phyloP scores from a whole-genome alignment of 176 grass and related monocot species.

The Oryza glaberrima region DNA sequence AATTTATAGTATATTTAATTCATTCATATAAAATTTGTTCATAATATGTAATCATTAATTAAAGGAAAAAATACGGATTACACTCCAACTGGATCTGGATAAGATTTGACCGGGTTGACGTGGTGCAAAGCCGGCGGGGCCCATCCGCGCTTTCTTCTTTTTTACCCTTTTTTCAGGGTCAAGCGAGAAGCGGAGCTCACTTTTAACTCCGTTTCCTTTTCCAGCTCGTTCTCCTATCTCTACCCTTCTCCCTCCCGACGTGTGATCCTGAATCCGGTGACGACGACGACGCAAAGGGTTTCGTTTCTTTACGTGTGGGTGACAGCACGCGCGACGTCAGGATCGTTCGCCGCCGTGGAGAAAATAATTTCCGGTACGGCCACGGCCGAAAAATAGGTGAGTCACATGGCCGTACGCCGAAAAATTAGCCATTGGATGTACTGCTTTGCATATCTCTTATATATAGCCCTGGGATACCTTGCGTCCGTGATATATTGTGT shows the following conservation, averaged over 20 bases:
- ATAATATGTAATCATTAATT: no score
- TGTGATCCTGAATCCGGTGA: not conserved
- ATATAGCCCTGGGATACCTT: no score
- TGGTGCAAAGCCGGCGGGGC: not conserved
- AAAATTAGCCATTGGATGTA: no score
- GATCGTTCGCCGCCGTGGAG: not conserved
- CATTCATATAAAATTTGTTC: no score
- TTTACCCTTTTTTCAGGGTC: not conserved
- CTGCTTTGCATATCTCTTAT: no score
- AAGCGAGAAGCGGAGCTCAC: not conserved
- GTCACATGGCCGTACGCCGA: no score
- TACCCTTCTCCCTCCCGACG: not conserved
- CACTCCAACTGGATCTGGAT: slow-evolving; percentile 14
- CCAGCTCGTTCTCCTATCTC: not conserved
- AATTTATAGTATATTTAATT: no score
- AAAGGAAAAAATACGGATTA: no score
- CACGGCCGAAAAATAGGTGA: no score
- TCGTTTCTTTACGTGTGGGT: not conserved
- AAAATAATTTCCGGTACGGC: not conserved
- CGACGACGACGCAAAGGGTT: not conserved
- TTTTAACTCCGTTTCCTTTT: not conserved
- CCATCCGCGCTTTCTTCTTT: not conserved
- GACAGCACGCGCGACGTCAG: no score
- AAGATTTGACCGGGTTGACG: not conserved
- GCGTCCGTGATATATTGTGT: no score